phyloP scores from a whole-genome alignment of 441 rosid species.

The Adansonia madagascariensis region DNA sequence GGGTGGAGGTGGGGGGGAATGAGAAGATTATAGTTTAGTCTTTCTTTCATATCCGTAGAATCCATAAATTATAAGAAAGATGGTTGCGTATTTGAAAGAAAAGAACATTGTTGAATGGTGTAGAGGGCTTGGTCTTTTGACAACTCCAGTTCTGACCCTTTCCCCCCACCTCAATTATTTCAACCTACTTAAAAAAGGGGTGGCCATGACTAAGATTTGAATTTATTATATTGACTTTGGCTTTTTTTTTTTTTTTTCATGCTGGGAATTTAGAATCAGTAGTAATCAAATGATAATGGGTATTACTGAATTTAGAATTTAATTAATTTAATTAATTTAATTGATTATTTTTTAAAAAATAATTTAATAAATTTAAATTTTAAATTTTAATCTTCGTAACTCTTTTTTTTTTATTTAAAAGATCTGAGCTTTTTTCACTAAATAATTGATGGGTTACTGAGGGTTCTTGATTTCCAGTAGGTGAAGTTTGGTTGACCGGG shows the following conservation, averaged over 20 bases:
- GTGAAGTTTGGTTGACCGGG: conserved; percentile 40
- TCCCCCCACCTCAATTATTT: conserved; percentile 44
- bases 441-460: neutral
- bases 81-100: conserved; percentile 35
- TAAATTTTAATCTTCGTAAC: neutral
- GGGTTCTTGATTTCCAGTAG: conserved; percentile 26
- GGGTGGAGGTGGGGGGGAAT: neutral
- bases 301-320: neutral
- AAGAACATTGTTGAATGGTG: neutral
- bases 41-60: conserved; percentile 28
- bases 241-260: neutral
- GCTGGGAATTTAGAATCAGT: neutral
- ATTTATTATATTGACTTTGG: no score
- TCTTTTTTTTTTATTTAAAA: no score
- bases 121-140: conserved; percentile 18
- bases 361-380: no score
- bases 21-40: conserved; percentile 4
- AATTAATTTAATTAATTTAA: no score
- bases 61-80: conserved; percentile 28
- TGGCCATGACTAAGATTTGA: conserved; percentile 33
- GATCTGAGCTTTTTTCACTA: no score
- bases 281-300: neutral
- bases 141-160: conserved; percentile 40
- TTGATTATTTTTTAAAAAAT: no score
- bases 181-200: conserved; percentile 25